Conservation (phyloP, 2,329 filamentous ascomycete species). For the Ascochyta pisi region DNA sequence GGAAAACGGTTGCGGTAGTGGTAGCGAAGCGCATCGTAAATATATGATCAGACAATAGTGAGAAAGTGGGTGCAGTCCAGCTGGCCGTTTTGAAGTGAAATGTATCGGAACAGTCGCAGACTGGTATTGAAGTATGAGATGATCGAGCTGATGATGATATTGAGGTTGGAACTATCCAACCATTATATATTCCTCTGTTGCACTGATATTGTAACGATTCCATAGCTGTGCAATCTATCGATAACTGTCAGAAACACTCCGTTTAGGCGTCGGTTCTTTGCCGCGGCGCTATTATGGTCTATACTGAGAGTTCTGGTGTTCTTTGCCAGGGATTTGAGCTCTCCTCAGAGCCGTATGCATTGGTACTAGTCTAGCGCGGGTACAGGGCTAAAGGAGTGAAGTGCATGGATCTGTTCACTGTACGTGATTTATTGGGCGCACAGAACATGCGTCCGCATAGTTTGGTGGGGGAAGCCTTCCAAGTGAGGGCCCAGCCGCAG, state of each 20-base stretch:
- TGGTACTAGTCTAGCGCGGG: background rate
- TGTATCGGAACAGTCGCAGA: background rate
- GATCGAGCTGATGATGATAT: slow-evolving; percentile 4
- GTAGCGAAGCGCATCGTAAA: slow-evolving; percentile 4
- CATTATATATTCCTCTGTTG: background rate
- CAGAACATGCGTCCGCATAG: background rate
- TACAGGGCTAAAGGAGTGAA: background rate
- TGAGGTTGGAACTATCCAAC: too few species aligned
- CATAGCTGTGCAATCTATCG: background rate
- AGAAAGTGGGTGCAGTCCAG: background rate
- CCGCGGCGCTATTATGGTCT: background rate
- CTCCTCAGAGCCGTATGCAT: too few species aligned
- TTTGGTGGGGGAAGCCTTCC: background rate
- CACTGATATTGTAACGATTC: background rate
- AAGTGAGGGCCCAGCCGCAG: background rate
- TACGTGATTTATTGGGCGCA: background rate
- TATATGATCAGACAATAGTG: background rate
- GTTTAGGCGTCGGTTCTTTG: too few species aligned
- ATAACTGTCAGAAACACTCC: background rate
- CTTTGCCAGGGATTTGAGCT: background rate
- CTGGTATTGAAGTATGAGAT: background rate
- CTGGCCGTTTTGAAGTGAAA: background rate
- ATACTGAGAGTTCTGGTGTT: background rate
- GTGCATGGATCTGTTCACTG: background rate
- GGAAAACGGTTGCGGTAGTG: background rate